Percentiles rank a stretch among this genome's conserved stretches.
phyloP scores from a whole-genome alignment of 352 stramenopile genomes.

The Phytopythium cucurbitacearum region DNA sequence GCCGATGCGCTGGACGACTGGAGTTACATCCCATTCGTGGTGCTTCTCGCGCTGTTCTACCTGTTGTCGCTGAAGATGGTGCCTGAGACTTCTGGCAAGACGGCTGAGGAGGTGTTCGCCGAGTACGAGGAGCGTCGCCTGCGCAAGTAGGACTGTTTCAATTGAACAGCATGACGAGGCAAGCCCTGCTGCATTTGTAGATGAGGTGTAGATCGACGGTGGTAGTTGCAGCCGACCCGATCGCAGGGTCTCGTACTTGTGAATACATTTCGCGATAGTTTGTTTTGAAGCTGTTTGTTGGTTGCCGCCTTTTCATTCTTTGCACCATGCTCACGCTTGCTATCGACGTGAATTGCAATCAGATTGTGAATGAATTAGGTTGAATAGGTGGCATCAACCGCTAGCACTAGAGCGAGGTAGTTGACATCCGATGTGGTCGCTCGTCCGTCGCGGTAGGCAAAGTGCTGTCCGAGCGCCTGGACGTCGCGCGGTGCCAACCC shows the following conservation, averaged over 20 bases:
- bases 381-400: constrained; percentile 67
- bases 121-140: constrained; percentile 20
- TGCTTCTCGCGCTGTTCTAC: constrained; percentile 31
- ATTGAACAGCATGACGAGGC: too few species aligned
- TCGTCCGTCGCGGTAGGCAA: constrained; percentile 47
- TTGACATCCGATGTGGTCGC: constrained; percentile 67
- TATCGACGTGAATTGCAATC: too few species aligned
- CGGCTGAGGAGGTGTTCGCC: constrained; percentile 44
- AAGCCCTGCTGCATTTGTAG: too few species aligned
- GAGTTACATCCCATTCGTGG: constrained; percentile 40
- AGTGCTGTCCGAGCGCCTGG: constrained; percentile 43
- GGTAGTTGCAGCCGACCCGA: too few species aligned
- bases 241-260: too few species aligned
- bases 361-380: too few species aligned
- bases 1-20: constrained; percentile 29
- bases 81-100: constrained; percentile 52
- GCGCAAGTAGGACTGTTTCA: not conserved
- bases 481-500: constrained; percentile 43
- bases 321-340: too few species aligned
- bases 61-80: constrained; percentile 29
- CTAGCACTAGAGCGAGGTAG: constrained; percentile 72
- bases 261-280: too few species aligned
- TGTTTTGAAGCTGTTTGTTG: too few species aligned
- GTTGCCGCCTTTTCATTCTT: too few species aligned
- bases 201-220: too few species aligned